These are phyloP conservation scores for Suhomyces wounanorum DNA, from an alignment of 1,139 yeast genomes.

Conservation along the genomic window DNA sequence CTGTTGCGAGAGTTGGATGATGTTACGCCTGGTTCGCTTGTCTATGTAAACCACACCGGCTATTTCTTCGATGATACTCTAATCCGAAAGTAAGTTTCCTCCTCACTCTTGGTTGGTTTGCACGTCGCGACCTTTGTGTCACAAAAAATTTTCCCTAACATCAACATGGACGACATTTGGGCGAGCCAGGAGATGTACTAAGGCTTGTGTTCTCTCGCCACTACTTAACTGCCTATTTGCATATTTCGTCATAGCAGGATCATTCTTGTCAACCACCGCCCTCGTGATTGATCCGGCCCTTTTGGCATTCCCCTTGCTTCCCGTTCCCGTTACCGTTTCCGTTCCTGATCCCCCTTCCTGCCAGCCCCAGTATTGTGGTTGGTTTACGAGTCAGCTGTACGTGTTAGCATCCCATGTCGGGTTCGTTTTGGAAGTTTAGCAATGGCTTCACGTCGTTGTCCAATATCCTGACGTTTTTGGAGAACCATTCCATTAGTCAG, in stretches of 20 bases:
- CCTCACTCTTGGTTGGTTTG: background rate
- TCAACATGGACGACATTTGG: constrained; percentile 8
- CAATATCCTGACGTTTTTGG: constrained; percentile 71
- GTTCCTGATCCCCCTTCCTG: background rate
- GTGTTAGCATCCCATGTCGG: constrained; percentile 51
- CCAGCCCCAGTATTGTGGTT: background rate
- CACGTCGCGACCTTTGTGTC: constrained; percentile 8
- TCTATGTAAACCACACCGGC: background rate
- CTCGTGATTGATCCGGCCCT: constrained; percentile 1
- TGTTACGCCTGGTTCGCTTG: background rate
- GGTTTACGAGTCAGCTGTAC: background rate
- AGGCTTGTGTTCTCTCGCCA: constrained; percentile 2
- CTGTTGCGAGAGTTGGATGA: background rate
- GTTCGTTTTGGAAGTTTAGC: constrained; percentile 90
- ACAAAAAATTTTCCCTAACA: constrained; percentile 14
- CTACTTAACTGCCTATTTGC: background rate
- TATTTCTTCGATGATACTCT: background rate
- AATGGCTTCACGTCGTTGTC: constrained; percentile 79
- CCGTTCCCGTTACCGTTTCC: background rate
- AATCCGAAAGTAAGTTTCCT: background rate
- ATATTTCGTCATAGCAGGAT: background rate
- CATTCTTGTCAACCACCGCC: background rate
- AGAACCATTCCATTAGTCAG: constrained; percentile 43
- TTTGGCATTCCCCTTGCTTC: background rate
- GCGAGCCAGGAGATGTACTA: constrained; percentile 7